Evolutionary conservation across 176 grass and related monocot genomes (phyloP), one percentile per base, ranked within the genome.

Genomic region (Rhynchospora breviuscula): DNA sequence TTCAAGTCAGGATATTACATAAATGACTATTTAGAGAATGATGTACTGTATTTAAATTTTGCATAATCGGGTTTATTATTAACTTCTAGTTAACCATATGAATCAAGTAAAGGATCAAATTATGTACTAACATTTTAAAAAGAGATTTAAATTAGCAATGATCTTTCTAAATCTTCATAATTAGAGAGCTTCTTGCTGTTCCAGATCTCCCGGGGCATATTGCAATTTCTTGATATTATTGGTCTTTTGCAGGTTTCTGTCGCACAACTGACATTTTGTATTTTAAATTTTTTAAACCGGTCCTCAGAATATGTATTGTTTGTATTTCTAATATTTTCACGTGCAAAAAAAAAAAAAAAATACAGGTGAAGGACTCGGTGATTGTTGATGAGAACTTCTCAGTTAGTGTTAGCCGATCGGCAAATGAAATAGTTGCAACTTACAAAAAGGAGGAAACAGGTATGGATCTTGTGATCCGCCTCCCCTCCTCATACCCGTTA

Each of bases 361-460:
- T 49, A 29, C 72, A 98, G 96, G 96, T 98, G 7, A 98, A 95
- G 84, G 93, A 91, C 25, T 83, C 58, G 47, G 86, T 95, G 0
- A 80, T 80, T 60, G 86, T 87, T 54, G 92, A 95, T 87, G 96
- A 98, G 18, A 95, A 93, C 70, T 98, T 98, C 89, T 91, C 93
- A 62, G 92, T 95, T 52, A 93, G 68, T 11, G 89, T 98, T 19
- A 98, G 92, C 82, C 83, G 86, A 52, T 90, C 88, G 8, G 89
- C 90, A 9, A 93, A 88, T 54, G 96, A 98, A 77, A 98, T 98
- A 53, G 87, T 95, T 83, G 96, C 93, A 78, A 93, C 96, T 46
- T 98, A 98, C 82, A 98, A 98, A 91, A 95, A 95, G 86, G 95
- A 98, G 79, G 95, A 98, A 79, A 90, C 93, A 79, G 89, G 92